A percentile compares a stretch with the other conserved stretches of the same genome.
Evolutionary conservation across 805 yeast species (phyloP).

Genomic region (Komagataella pseudopastoris): DNA sequence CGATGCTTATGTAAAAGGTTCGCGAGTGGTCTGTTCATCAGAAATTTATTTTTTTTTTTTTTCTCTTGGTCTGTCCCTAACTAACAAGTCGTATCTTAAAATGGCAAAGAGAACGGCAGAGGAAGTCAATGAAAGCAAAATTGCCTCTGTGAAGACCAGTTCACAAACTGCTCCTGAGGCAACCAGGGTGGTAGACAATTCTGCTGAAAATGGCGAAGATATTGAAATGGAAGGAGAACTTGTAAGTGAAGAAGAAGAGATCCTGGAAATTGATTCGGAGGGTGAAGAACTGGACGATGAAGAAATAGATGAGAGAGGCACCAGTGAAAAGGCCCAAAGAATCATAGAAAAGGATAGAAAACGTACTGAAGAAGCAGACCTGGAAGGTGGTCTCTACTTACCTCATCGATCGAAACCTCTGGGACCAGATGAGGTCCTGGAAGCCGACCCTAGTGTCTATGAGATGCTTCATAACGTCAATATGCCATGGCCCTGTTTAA

Average conservation of each 20-base stretch:
- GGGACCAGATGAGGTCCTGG: conserved; percentile 91
- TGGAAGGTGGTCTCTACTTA: conserved; percentile 43
- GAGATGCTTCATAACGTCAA: conserved; percentile 93
- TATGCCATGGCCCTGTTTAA: conserved; percentile 94
- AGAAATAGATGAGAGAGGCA: conserved; percentile 72
- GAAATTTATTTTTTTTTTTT: not conserved
- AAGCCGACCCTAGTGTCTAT: conserved; percentile 92
- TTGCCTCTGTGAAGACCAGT: conserved; percentile 10
- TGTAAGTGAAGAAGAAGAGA: conserved; percentile 23
- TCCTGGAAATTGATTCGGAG: conserved; percentile 35
- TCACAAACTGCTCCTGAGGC: conserved; percentile 1
- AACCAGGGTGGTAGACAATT: conserved; percentile 3
- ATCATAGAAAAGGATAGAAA: conserved; percentile 19
- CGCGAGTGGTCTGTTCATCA: not conserved
- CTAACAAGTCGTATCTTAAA: conserved; percentile 16
- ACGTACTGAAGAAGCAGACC: conserved; percentile 21
- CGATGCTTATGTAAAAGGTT: not conserved
- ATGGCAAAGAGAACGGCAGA: conserved; percentile 1
- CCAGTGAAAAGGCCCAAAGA: conserved; percentile 35
- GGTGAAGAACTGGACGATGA: conserved; percentile 93
- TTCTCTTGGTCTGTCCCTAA: conserved; percentile 16
- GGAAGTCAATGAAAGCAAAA: conserved; percentile 1
- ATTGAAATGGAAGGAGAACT: conserved; percentile 60
- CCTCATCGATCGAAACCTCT: conserved; percentile 85
- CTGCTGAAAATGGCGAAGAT: conserved; percentile 24